Conservation (phyloP, 441 rosid genomes). For the Croton laevigatus region DNA sequence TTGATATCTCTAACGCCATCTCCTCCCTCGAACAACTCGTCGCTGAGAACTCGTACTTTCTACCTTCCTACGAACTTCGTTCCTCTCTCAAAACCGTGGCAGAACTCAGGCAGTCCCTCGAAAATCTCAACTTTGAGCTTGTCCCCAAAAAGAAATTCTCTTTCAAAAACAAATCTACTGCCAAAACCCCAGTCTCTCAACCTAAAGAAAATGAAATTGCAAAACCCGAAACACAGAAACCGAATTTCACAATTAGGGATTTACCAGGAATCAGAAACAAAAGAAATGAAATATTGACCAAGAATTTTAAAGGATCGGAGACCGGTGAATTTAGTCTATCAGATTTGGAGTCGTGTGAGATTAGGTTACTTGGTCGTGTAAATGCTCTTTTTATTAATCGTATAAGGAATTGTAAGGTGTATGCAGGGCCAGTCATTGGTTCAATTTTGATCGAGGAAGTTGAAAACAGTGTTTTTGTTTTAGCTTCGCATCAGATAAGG, state of each 20-base stretch:
- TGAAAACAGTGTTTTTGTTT: constrained; percentile 56
- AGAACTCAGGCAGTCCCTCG: constrained; percentile 58
- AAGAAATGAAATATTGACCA: constrained; percentile 38
- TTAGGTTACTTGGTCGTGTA: constrained; percentile 45
- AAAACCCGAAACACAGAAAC: constrained; percentile 13
- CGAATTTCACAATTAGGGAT: constrained; percentile 29
- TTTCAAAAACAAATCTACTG: constrained; percentile 53
- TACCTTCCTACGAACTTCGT: constrained; percentile 78
- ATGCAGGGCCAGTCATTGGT: constrained; percentile 67
- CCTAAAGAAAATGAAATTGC: constrained; percentile 18
- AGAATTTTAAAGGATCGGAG: constrained; percentile 41
- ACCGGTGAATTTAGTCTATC: constrained; percentile 67
- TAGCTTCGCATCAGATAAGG: constrained; percentile 90
- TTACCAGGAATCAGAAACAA: constrained; percentile 64
- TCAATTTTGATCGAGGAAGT: constrained; percentile 77
- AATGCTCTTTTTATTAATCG: constrained; percentile 55
- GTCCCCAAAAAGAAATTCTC: constrained; percentile 75
- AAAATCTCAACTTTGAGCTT: constrained; percentile 39
- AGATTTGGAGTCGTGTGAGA: constrained; percentile 67
- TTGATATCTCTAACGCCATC: constrained; percentile 54
- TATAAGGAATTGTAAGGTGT: constrained; percentile 52
- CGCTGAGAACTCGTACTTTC: constrained; percentile 66
- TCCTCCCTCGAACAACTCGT: constrained; percentile 67
- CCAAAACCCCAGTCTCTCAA: constrained; percentile 21
- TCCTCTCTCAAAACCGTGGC: constrained; percentile 61